Percentiles rank a stretch among this genome's conserved stretches.
Conservation (phyloP, 169 alveolate genomes). For the Plasmodium yoelii region DNA sequence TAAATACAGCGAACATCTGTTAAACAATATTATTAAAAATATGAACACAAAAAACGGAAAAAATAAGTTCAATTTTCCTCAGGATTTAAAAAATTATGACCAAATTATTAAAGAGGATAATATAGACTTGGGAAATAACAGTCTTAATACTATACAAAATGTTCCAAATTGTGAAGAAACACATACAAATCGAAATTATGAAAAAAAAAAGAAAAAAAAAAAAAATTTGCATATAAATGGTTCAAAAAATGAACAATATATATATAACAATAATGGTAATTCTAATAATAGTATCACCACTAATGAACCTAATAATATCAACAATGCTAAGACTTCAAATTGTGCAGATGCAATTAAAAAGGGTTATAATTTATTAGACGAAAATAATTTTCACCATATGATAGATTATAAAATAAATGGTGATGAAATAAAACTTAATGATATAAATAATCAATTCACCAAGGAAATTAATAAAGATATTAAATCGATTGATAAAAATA, state of each 20-base stretch:
- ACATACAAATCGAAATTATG: not conserved
- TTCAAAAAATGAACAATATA: constrained; percentile 2
- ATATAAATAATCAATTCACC: constrained; percentile 38
- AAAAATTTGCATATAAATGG: constrained; percentile 18
- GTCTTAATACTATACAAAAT: constrained; percentile 7
- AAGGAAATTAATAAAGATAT: constrained; percentile 7
- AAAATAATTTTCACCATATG: not conserved
- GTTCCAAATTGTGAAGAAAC: constrained; percentile 33
- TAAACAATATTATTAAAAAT: constrained; percentile 21
- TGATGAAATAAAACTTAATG: constrained; percentile 34
- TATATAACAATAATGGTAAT: constrained; percentile 3
- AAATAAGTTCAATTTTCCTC: constrained; percentile 22
- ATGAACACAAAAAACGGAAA: constrained; percentile 12
- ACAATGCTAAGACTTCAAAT: not conserved
- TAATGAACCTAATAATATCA: too few species aligned
- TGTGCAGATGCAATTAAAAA: constrained; percentile 7
- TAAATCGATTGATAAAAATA: not conserved
- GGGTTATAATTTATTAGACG: not conserved
- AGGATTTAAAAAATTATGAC: constrained; percentile 4
- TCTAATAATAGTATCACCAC: too few species aligned
- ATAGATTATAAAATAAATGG: constrained; percentile 24
- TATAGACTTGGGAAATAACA: constrained; percentile 1
- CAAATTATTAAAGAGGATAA: constrained; percentile 12
- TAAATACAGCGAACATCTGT: not conserved
- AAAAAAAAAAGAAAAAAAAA: constrained; percentile 8